Base-by-base conservation (phyloP, 148 eudicot genomes). In the Dianthus caryophyllus region DNA sequence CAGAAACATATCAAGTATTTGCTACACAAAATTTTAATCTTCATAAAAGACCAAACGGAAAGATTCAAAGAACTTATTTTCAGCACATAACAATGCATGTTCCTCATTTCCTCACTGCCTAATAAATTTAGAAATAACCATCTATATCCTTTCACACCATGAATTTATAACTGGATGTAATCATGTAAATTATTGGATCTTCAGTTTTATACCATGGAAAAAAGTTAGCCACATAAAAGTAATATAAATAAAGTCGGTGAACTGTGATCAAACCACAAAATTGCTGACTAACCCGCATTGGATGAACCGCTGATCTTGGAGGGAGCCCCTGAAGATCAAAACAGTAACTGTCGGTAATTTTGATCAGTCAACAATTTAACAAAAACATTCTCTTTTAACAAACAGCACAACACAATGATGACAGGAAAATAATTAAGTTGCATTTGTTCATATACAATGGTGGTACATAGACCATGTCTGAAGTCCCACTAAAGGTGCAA, bases 271-370 rank as follows among this genome's bases (percentile, higher is more conserved):
- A 52, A 22, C 56, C 20, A 62, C 26, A 14, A 65, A 20, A 5
- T 41, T 31, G 69, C 30, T 38, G 29, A 82, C 97, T 85, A 63
- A 94, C 99, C 89, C 99, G 85, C 99, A 90, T 94, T 48, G 99
- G 99, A 81, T 94, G 97, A 70, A 94, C 99, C 43, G 92, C 77
- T 67, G 99, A 91, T 70, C 99, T 86, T 47, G 99, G 99, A 74
- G 99, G 99, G 77, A 86, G 83, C 30, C 97, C 96, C 99, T 94
- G 87, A 18, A 68, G 16, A 59, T 38, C 20, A 78, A 69, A 65
- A 9, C 53, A 14, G 27, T 46, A 43, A 75, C 48, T 1, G 8
- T 51, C 29, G 39, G 46, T 21, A 61, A 63, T 61, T 10, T 18
- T 52, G 27, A 53, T 24, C 36, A 38, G 18, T 49, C 58, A 29